phyloP scores from a whole-genome alignment of 2,329 filamentous ascomycete genomes.

The Sclerotinia sclerotiorum region DNA sequence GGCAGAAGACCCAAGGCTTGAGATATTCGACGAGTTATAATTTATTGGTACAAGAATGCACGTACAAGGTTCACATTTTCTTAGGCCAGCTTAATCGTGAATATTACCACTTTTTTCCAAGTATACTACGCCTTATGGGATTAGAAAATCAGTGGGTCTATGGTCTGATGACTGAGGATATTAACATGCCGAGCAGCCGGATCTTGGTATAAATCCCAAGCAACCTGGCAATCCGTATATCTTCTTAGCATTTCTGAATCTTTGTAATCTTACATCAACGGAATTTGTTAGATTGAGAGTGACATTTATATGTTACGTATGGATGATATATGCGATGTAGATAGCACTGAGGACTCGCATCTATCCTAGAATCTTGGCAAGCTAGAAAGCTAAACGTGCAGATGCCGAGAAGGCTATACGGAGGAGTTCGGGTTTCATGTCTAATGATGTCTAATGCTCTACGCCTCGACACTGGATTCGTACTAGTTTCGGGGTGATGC shows the following conservation, averaged over 20 bases:
- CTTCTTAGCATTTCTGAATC: not conserved
- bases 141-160: slow-evolving; percentile 8
- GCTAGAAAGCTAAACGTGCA: not conserved
- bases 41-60: slow-evolving; percentile 7
- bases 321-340: not conserved
- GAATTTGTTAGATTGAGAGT: too few relatives aligned
- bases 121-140: slow-evolving; percentile 7
- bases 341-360: not conserved
- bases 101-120: slow-evolving; percentile 11
- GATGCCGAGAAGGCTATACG: not conserved
- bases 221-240: not conserved
- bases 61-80: slow-evolving; percentile 8
- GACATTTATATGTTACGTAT: not conserved
- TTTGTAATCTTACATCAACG: not conserved
- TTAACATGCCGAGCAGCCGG: slow-evolving; percentile 8
- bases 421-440: not conserved
- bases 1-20: slow-evolving; percentile 37
- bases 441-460: not conserved
- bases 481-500: too few relatives aligned
- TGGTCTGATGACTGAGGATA: not conserved
- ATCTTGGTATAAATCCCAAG: not conserved
- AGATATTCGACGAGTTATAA: slow-evolving; percentile 41
- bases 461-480: too few relatives aligned
- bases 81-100: not conserved
- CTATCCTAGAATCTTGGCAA: not conserved